Conservation (phyloP, 2,329 filamentous ascomycete genomes). For the Exophiala oligosperma region DNA sequence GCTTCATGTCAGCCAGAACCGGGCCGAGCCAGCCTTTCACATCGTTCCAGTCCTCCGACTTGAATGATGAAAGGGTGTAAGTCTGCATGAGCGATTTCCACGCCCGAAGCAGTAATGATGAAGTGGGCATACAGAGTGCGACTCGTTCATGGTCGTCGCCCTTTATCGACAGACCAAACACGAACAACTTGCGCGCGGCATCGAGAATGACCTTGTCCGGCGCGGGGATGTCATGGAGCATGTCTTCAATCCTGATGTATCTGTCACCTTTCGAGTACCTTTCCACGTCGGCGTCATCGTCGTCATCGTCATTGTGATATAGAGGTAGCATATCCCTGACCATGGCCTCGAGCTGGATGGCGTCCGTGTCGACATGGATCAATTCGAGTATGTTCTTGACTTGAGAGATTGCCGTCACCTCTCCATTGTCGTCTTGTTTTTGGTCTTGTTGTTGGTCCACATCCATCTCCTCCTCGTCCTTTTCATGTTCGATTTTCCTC, state of each 20-base stretch:
- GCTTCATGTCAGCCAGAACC: constrained; percentile 2
- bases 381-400: constrained; percentile 49
- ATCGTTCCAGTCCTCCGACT: constrained; percentile 8
- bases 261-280: background rate
- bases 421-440: background rate
- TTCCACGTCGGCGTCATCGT: background rate
- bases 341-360: constrained; percentile 4
- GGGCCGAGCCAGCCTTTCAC: background rate
- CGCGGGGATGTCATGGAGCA: constrained; percentile 26
- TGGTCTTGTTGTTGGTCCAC: background rate
- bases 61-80: constrained; percentile 14
- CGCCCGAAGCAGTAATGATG: constrained; percentile 19
- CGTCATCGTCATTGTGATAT: constrained; percentile 1
- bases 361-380: constrained; percentile 28
- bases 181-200: constrained; percentile 13
- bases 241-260: constrained; percentile 2
- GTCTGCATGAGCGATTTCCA: constrained; percentile 24
- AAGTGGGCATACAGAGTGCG: constrained; percentile 11
- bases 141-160: background rate
- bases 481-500: background rate
- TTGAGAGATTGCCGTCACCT: constrained; percentile 44
- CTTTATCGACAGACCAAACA: constrained; percentile 4
- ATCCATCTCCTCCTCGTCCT: background rate
- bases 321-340: constrained; percentile 7
- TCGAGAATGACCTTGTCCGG: constrained; percentile 12